Base-by-base conservation (phyloP, 163 green algal genomes). In the Chlamydomonas reinhardtii region DNA sequence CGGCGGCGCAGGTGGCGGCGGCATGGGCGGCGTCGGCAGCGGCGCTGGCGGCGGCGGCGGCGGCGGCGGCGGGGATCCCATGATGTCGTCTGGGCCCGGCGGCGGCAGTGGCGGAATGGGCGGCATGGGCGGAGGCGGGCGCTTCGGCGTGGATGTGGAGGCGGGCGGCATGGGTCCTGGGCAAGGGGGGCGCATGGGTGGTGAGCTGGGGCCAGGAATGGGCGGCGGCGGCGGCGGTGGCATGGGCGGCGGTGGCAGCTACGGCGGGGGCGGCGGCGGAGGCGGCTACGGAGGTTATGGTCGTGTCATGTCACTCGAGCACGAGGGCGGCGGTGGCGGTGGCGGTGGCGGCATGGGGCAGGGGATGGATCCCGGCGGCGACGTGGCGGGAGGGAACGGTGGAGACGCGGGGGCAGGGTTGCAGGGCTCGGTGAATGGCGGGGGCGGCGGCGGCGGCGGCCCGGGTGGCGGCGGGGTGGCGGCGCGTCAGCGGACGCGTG, bases 401-500 rank as follows among this genome's bases (percentile, higher is more conserved):
- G 59, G 59, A 16, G 20, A 66, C 29, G 29, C 9, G 8, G 64
- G 22, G 75, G 34, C 32, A 27, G 0, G 20, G 4, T 52, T 19
- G 59, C 25, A 80, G 43, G 24, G 22, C 31, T 14, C 29, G 54
- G n/a, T 8, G 32, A 34, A 0, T 56, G 34, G 37, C n/a, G 54
- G 52, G 4, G 14, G 34, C 34, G 61, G 75, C 32, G 71, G 35
- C 4, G 75, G 34, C 59, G 62, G 76, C 1, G 35, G 76, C 29
- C 27, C 4, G 9, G 71, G 71, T 25, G 39, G 37, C 12, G 70
- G 76, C 17, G 76, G 80, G 14, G 31, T 37, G 25, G 70, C 69
- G 54, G 80, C 70, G 35, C 80, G 80, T 14, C 48, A 86, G 61
- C 69, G 80, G 16, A 79, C 70, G 6, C 80, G 80, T 25, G 80